A percentile compares a stretch with the other conserved stretches of the same genome.
These are phyloP conservation scores for Chaetomiaceae sp. DNA, from an alignment of 2,329 filamentous ascomycete species.

Conservation along the genomic window DNA sequence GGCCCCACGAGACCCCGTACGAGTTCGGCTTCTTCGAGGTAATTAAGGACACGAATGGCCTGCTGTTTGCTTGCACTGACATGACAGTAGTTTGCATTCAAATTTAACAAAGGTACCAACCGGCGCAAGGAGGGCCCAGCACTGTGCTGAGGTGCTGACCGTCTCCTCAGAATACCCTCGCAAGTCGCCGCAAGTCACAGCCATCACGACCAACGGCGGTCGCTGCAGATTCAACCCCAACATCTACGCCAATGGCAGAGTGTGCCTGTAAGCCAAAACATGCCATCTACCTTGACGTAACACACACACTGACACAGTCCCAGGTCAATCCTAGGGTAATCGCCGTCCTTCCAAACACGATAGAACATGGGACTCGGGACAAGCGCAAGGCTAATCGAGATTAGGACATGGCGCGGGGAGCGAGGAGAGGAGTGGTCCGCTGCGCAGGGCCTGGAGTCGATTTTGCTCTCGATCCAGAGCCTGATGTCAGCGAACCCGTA, in stretches of 20 bases:
- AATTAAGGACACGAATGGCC: constrained; percentile 11
- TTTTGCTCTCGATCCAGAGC: constrained; percentile 92
- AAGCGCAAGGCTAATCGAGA: constrained; percentile 23
- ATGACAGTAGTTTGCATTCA: constrained; percentile 63
- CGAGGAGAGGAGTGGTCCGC: constrained; percentile 93
- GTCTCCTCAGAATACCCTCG: constrained; percentile 70
- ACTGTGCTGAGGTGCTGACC: not conserved
- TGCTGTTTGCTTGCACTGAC: constrained; percentile 27
- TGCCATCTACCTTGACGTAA: not conserved
- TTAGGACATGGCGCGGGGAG: constrained; percentile 90
- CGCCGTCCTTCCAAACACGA: constrained; percentile 13
- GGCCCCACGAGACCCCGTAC: constrained; percentile 90
- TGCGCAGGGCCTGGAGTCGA: constrained; percentile 90
- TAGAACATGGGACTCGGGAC: not conserved
- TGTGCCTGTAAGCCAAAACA: constrained; percentile 70
- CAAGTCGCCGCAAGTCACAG: constrained; percentile 57
- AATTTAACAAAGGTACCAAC: constrained; percentile 64
- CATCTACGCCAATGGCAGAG: constrained; percentile 86
- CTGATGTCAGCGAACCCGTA: constrained; percentile 92
- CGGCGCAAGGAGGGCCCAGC: not conserved
- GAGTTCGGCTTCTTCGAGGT: constrained; percentile 98
- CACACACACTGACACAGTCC: constrained; percentile 17
- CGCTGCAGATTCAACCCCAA: constrained; percentile 93
- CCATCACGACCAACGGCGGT: constrained; percentile 83
- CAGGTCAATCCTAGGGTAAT: constrained; percentile 81